phyloP scores from a whole-genome alignment of 441 rosid species.

The Populus hybrid region DNA sequence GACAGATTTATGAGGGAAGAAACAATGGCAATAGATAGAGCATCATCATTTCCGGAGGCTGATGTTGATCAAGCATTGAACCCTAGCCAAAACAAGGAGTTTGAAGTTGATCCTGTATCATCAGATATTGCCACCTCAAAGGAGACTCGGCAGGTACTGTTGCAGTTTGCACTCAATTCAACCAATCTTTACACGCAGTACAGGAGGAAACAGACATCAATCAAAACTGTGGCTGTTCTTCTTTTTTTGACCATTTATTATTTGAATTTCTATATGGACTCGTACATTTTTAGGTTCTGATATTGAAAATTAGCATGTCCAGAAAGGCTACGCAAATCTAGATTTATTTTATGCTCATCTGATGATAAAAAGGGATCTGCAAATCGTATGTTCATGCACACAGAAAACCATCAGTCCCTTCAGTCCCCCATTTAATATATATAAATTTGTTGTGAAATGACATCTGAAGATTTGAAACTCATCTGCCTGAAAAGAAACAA shows the following conservation, averaged over 20 bases:
- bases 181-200: not conserved
- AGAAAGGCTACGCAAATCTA: no score
- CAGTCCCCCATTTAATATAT: no score
- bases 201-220: not conserved
- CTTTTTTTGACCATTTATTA: not conserved
- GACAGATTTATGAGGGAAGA: not conserved
- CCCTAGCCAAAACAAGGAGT: constrained; percentile 30
- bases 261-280: not conserved
- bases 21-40: constrained; percentile 32
- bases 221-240: not conserved
- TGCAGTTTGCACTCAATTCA: not conserved
- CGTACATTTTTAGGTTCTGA: not conserved
- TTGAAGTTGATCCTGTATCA: constrained; percentile 47
- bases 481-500: no score
- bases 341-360: not conserved
- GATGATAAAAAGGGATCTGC: not conserved
- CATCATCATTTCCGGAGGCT: constrained; percentile 41
- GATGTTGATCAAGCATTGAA: constrained; percentile 38
- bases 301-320: not conserved
- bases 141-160: constrained; percentile 1
- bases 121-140: constrained; percentile 31
- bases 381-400: not conserved
- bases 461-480: no score
- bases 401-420: not conserved
- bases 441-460: no score